Evolutionary conservation across 78 protist genomes (phyloP).

Genomic region (Diacronema lutheri): DNA sequence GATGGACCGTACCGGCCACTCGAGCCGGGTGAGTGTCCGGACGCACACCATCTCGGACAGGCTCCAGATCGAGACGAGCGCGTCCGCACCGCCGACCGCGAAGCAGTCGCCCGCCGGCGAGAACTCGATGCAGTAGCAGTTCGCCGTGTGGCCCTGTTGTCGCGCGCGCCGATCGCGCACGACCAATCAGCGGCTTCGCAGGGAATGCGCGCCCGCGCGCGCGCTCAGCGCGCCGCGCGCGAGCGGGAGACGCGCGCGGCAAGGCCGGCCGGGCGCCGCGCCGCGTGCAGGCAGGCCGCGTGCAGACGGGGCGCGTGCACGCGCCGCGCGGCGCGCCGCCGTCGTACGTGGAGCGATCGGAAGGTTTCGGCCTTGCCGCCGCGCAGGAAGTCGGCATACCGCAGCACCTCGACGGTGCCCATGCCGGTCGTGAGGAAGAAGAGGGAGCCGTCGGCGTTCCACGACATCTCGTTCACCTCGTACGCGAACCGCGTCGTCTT

Average conservation of each 20-base stretch:
- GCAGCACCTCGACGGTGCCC: neutral
- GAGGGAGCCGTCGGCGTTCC: neutral
- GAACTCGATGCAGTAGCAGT: slow-evolving; percentile 40
- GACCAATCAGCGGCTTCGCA: too few relatives aligned
- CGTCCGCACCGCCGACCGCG: slow-evolving; percentile 50
- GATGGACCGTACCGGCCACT: slow-evolving; percentile 37
- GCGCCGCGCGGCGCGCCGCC: too few relatives aligned
- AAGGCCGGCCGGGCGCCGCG: too few relatives aligned
- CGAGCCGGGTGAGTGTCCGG: neutral
- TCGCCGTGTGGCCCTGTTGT: slow-evolving; percentile 27
- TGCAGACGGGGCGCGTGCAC: too few relatives aligned
- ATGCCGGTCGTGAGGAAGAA: slow-evolving; percentile 26
- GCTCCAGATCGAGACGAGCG: slow-evolving; percentile 22
- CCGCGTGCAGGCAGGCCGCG: too few relatives aligned
- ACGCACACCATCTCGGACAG: neutral
- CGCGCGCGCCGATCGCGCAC: too few relatives aligned
- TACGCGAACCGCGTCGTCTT: neutral
- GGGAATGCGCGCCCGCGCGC: too few relatives aligned
- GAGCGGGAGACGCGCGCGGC: too few relatives aligned
- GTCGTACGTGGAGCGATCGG: neutral
- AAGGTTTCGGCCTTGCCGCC: neutral
- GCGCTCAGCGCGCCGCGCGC: too few relatives aligned
- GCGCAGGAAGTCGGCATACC: neutral
- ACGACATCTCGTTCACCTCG: slow-evolving; percentile 44
- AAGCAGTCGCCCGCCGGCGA: neutral